A percentile compares a stretch with the other conserved stretches of the same genome.
Conservation (phyloP, 495 filamentous ascomycete genomes). For the Aspergillus kassunensis region DNA sequence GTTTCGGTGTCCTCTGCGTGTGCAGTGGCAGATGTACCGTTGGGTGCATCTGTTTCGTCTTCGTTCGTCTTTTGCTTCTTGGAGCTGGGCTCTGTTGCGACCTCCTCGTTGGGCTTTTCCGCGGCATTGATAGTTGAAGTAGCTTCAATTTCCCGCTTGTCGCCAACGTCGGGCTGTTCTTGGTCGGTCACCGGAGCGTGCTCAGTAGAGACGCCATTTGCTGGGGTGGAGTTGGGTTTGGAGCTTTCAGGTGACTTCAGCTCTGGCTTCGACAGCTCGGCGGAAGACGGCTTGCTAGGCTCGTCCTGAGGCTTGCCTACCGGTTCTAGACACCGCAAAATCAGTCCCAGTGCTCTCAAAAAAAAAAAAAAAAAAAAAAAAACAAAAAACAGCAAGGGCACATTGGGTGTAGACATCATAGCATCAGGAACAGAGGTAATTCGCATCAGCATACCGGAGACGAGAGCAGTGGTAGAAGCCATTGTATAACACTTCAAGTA, state of each 20-base stretch:
- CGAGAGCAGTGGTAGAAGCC: conserved; percentile 16
- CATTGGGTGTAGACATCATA: neutral
- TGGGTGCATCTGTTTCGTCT: conserved; percentile 10
- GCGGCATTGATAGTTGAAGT: conserved; percentile 6
- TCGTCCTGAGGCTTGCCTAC: neutral
- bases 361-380: too few relatives aligned
- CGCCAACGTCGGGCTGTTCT: conserved; percentile 19
- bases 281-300: neutral
- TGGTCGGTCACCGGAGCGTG: conserved; percentile 6
- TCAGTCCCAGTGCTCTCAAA: neutral
- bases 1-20: neutral
- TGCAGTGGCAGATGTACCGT: conserved; percentile 12
- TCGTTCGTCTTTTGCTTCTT: conserved; percentile 32
- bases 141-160: conserved; percentile 32
- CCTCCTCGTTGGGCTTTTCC: too few relatives aligned
- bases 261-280: conserved; percentile 8
- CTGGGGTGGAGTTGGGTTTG: conserved; percentile 3
- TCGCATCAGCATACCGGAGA: conserved; percentile 22
- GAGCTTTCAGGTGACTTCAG: conserved; percentile 12
- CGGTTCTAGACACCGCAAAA: neutral
- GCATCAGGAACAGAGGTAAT: neutral
- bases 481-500: conserved; percentile 16
- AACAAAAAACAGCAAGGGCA: too few relatives aligned
- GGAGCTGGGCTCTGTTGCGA: conserved; percentile 13
- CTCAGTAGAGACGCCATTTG: conserved; percentile 2